A percentile compares a stretch with the other conserved stretches of the same genome.
phyloP scores from a whole-genome alignment of 2,329 filamentous ascomycete genomes.

The Fusarium beomiforme region DNA sequence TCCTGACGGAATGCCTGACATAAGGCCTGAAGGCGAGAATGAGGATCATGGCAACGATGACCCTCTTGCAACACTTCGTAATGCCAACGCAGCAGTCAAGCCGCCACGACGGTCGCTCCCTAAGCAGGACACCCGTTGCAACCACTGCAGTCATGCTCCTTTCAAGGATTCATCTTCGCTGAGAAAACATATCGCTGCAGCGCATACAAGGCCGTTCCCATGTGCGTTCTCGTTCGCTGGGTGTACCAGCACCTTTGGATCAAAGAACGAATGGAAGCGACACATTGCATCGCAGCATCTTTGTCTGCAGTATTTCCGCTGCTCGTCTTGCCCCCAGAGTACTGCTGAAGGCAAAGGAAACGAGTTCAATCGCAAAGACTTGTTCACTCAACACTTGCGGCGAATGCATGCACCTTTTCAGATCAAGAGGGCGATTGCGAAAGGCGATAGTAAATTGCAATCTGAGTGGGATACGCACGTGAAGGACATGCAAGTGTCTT shows the following conservation, averaged over 20 bases:
- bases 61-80: constrained; percentile 36
- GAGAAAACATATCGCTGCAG: constrained; percentile 73
- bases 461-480: constrained; percentile 72
- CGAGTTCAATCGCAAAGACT: constrained; percentile 92
- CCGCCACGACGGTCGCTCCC: constrained; percentile 58
- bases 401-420: constrained; percentile 87
- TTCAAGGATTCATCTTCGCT: constrained; percentile 75
- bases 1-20: constrained; percentile 51
- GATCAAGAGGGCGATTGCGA: constrained; percentile 66
- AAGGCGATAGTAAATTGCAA: constrained; percentile 68
- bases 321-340: constrained; percentile 67
- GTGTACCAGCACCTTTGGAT: constrained; percentile 84
- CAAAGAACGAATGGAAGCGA: constrained; percentile 98
- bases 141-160: constrained; percentile 69
- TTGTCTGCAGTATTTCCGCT: constrained; percentile 72
- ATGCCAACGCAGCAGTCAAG: constrained; percentile 48
- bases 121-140: constrained; percentile 71
- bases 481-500: constrained; percentile 77
- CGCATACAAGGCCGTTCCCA: constrained; percentile 78
- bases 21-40: constrained; percentile 49
- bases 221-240: constrained; percentile 89
- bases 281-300: constrained; percentile 94
- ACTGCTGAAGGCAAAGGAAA: constrained; percentile 67
- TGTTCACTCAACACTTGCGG: constrained; percentile 93
- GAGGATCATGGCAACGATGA: constrained; percentile 47